Evolutionary conservation across 345 rosid species (phyloP), one percentile per base, ranked within the genome.

Genomic region (Erucastrum elatum): DNA sequence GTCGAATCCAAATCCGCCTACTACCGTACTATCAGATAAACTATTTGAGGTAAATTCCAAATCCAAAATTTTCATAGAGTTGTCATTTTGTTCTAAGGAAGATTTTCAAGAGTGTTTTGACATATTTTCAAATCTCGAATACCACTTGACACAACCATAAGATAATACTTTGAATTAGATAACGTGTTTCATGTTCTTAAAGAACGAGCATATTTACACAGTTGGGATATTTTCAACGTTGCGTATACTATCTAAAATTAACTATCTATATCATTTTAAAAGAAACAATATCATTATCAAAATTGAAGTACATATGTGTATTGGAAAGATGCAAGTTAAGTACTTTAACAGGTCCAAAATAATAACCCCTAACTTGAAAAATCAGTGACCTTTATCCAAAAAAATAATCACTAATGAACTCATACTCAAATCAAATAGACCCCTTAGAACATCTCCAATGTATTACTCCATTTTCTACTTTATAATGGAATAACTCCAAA

Each of bases 301-400:
- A 44, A 60, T 2, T 34, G 10, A 68, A 68, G 39, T 41, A 27
- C 21, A 16, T 6, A 7, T 76, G 64, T 44, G 21, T 7, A 8
- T 33, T 46, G 12, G 12, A 6, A 58, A 30, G 67, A 76, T 41
- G 51, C 34, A 75, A 59, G 64, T 61, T 74, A n/a, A n/a, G 53
- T 65, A 64, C 55, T 34, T 76, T 11, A 41, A 76, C 74, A 59
- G 61, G 11, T 26, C 34, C 12, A 60, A 60, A 11, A 56, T 16
- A 16, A 51, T 5, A n/a, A 6, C 59, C 59, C 17, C 59, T 4
- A 8, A 16, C 25, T 16, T 53, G 25, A 16, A 51, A 46, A 51
- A 51, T 8, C 10, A 1, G 8, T 8, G 8, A 37, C 8, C 41
- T 37, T 37, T 37, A 37, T 37, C 41, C 41, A 49, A 13, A 37